These are phyloP conservation scores for Metarhizium rileyi DNA, from an alignment of 2,329 filamentous ascomycete genomes.

Conservation along the genomic window DNA sequence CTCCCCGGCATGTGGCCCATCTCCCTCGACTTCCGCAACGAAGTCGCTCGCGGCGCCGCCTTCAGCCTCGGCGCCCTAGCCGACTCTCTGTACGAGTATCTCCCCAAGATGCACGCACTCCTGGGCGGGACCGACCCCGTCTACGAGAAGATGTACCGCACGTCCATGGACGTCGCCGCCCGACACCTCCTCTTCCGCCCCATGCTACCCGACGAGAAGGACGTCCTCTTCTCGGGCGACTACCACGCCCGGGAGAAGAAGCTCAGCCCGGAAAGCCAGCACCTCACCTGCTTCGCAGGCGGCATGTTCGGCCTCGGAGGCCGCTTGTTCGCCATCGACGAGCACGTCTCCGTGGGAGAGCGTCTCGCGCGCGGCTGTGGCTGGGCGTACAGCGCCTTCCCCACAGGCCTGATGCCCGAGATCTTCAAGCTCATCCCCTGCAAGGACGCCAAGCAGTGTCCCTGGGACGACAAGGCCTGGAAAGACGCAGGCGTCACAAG, in stretches of 20 bases:
- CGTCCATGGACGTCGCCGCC: slow-evolving; percentile 48
- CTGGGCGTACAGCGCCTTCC: slow-evolving; percentile 55
- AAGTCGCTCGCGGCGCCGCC: slow-evolving; percentile 19
- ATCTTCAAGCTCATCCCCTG: slow-evolving; percentile 33
- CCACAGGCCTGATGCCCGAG: slow-evolving; percentile 51
- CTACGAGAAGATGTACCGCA: slow-evolving; percentile 55
- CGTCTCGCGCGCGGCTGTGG: slow-evolving; percentile 58
- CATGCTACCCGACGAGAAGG: slow-evolving; percentile 47
- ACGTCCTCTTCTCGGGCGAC: slow-evolving; percentile 52
- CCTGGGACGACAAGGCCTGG: slow-evolving; percentile 28
- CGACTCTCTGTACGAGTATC: slow-evolving; percentile 50
- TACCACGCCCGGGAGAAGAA: slow-evolving; percentile 28
- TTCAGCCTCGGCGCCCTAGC: slow-evolving; percentile 42
- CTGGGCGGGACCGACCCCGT: slow-evolving; percentile 50
- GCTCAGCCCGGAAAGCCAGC: slow-evolving; percentile 1
- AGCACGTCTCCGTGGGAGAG: slow-evolving; percentile 52
- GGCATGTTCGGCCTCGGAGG: slow-evolving; percentile 60
- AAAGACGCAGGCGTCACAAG: slow-evolving; percentile 18
- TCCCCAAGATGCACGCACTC: slow-evolving; percentile 53
- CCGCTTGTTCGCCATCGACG: slow-evolving; percentile 48
- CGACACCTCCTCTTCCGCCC: slow-evolving; percentile 60
- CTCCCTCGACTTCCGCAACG: slow-evolving; percentile 44
- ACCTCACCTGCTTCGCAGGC: slow-evolving; percentile 44
- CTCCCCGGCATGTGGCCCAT: slow-evolving; percentile 68
- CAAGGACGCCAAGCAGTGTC: slow-evolving; percentile 13